Base-by-base conservation (phyloP, 805 yeast genomes). In the Saccharomycopsis oosterbeekiorum region DNA sequence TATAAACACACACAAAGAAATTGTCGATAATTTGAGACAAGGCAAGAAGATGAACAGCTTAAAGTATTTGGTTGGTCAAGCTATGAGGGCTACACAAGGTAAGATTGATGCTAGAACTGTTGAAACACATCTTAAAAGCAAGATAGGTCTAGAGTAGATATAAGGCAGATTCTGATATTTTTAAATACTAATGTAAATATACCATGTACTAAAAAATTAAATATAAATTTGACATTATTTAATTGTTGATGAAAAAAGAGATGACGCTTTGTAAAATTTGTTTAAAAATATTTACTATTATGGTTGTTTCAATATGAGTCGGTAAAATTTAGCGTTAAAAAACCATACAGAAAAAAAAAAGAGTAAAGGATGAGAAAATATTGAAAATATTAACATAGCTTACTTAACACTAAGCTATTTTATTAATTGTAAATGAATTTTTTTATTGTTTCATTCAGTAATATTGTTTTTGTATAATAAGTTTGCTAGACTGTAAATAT, bases 31-130 rank as follows among this genome's bases (percentile, higher is more conserved):
- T 58, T 78, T 90, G 34, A 70, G 70, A 24, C 67, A 73, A 0
- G 92, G 91, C 1, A 84, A 84, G 60, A 83, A 81, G 65, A 72
- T 74, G 51, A 81, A 80, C 41, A 82, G 91, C 12, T 67, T 93
- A n/a, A 88, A 90, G 67, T 89, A 77, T 68, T 75, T 94, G 60
- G 79, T 94, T 2, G 98, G 97, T 0, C 82, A 82, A 69, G 96
- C 90, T 19, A 89, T 94, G 96, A 83, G 84, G 67, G 75, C 78
- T 60, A 81, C 89, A 1, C 87, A 84, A 66, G 97, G 97, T 1
- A 73, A 73, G 57, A 71, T 77, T 10, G 68, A 70, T 39, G 73
- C 80, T 0, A 64, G 67, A 6, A 68, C 70, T 8, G 72, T 77
- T 57, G 78, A 76, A 57, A 58, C 62, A 11, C 66, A 67, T 26